Percentiles rank a stretch among this genome's conserved stretches.
Evolutionary conservation across 805 yeast species (phyloP).

Genomic region (Candida mattraensis): DNA sequence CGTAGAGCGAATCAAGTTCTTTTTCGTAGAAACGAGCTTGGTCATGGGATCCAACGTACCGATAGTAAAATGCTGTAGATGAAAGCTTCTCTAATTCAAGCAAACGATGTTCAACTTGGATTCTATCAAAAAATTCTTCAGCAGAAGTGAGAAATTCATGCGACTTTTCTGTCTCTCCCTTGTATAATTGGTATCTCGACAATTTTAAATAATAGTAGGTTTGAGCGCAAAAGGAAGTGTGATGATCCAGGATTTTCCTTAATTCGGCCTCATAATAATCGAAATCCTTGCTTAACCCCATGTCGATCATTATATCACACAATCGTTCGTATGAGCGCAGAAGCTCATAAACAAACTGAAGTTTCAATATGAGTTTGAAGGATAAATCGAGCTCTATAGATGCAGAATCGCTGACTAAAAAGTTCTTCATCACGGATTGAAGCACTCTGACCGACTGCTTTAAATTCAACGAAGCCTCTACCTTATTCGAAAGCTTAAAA

Average conservation of each 20-base stretch:
- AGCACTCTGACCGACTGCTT: conserved; percentile 52
- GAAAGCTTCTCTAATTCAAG: conserved; percentile 6
- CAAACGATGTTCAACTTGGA: conserved; percentile 9
- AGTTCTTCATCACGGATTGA: conserved; percentile 51
- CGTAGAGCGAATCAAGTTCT: too few species aligned
- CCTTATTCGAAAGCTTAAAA: conserved; percentile 18
- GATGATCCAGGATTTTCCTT: conserved; percentile 35
- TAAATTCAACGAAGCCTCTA: conserved; percentile 38
- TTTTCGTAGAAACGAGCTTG: too few species aligned
- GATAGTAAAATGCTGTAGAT: too few species aligned
- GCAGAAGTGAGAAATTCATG: conserved; percentile 5
- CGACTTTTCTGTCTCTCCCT: conserved; percentile 8
- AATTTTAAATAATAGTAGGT: conserved; percentile 20
- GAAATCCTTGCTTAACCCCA: conserved; percentile 62
- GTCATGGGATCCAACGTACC: too few species aligned
- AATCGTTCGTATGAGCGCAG: conserved; percentile 40
- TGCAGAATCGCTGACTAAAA: conserved; percentile 18
- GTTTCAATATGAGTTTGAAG: conserved; percentile 29
- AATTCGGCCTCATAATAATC: conserved; percentile 55
- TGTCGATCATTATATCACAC: conserved; percentile 40
- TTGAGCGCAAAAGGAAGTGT: conserved; percentile 28
- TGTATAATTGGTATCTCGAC: conserved; percentile 25
- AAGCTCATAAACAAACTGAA: conserved; percentile 36
- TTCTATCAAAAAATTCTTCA: neutral
- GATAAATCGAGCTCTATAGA: conserved; percentile 21